phyloP scores from a whole-genome alignment of 805 yeast species.

The Jamesozyma rosinii region DNA sequence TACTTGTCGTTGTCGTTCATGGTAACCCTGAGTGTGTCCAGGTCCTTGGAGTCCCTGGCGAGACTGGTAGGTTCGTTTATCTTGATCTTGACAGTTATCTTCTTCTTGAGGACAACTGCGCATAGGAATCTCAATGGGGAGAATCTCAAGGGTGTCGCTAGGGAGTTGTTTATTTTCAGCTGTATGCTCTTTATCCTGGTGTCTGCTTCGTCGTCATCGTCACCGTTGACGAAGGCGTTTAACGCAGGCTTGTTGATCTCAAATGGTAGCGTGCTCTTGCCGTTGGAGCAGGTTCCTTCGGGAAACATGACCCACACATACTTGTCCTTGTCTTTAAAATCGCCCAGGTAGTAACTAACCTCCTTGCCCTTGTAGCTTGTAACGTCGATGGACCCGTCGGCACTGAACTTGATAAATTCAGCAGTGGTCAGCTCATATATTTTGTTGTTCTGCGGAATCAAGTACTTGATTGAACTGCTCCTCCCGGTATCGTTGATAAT shows the following conservation, averaged over 20 bases:
- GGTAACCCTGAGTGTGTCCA: slow-evolving; percentile 23
- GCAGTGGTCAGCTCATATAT: slow-evolving; percentile 11
- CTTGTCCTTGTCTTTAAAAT: slow-evolving; percentile 12
- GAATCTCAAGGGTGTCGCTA: slow-evolving; percentile 29
- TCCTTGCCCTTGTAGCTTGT: slow-evolving; percentile 8
- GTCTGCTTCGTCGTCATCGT: slow-evolving; percentile 1
- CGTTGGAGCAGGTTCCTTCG: slow-evolving; percentile 84
- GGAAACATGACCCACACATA: slow-evolving; percentile 45
- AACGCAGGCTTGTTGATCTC: slow-evolving; percentile 22
- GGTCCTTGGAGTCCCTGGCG: slow-evolving; percentile 13
- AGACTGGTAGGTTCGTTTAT: slow-evolving; percentile 14
- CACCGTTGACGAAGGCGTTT: slow-evolving; percentile 12
- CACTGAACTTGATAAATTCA: slow-evolving; percentile 16
- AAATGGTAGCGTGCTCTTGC: slow-evolving; percentile 62
- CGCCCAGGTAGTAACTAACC: slow-evolving; percentile 8
- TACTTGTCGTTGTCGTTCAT: slow-evolving; percentile 41
- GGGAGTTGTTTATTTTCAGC: slow-evolving; percentile 24
- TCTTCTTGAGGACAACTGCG: background rate
- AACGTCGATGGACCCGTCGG: slow-evolving; percentile 18
- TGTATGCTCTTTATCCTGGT: slow-evolving; percentile 13
- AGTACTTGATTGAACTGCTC: slow-evolving; percentile 14
- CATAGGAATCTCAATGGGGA: background rate
- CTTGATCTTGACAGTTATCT: background rate
- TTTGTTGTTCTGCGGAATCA: slow-evolving; percentile 15
- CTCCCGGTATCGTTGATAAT: slow-evolving; percentile 10